A percentile compares a stretch with the other conserved stretches of the same genome.
Conservation (phyloP, 768 basidiomycete genomes). For the Tremella fuciformis region DNA sequence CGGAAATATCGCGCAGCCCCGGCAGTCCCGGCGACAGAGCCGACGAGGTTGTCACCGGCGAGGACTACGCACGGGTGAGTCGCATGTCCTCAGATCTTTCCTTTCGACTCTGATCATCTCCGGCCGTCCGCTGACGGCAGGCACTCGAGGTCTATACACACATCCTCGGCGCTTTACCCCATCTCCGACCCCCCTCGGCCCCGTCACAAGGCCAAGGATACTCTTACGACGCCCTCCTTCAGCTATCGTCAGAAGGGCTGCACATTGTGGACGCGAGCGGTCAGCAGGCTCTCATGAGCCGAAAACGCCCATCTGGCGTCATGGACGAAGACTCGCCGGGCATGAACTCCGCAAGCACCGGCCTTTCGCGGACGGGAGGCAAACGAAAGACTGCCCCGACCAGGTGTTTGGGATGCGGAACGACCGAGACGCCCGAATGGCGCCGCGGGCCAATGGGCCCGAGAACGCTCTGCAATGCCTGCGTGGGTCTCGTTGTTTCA, state of each 20-base stretch:
- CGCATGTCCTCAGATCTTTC: not conserved
- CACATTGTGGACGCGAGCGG: not conserved
- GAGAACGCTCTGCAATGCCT: slow-evolving; percentile 53
- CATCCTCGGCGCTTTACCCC: slow-evolving; percentile 20
- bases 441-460: slow-evolving; percentile 52
- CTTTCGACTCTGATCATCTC: not conserved
- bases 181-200: slow-evolving; percentile 15
- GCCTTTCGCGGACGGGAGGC: not conserved
- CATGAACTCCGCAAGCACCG: not conserved
- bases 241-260: slow-evolving; percentile 12
- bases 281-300: not conserved
- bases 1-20: slow-evolving; percentile 6
- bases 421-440: slow-evolving; percentile 53
- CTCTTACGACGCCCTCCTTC: slow-evolving; percentile 9
- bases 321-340: not conserved
- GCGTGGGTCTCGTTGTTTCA: slow-evolving; percentile 34
- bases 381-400: slow-evolving; percentile 18
- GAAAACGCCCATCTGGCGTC: not conserved
- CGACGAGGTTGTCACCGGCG: slow-evolving; percentile 8
- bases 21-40: slow-evolving; percentile 4
- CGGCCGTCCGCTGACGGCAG: slow-evolving; percentile 7
- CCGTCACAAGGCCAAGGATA: not conserved
- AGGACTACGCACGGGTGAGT: slow-evolving; percentile 30
- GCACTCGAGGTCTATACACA: slow-evolving; percentile 23
- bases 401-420: slow-evolving; percentile 47